Conservation (phyloP, 2,329 filamentous ascomycete genomes). For the Pestalotiopsis sp. region DNA sequence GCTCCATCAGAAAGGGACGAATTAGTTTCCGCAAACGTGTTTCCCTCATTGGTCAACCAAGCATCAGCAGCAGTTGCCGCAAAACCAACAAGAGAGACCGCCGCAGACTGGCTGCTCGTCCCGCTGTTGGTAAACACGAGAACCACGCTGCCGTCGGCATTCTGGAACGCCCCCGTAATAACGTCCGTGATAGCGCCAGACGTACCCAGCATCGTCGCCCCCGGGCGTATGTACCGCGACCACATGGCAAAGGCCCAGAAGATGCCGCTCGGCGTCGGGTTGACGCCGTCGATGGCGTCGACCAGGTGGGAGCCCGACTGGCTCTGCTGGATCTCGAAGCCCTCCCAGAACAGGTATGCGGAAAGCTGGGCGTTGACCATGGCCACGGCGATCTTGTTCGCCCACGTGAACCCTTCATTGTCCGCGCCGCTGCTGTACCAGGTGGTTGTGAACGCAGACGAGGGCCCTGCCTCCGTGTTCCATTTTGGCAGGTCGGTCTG, state of each 20-base stretch:
- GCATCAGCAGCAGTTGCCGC: conserved; percentile 15
- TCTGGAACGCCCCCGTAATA: conserved; percentile 23
- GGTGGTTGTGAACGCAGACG: conserved; percentile 33
- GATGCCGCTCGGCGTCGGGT: conserved; percentile 23
- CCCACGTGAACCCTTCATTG: conserved; percentile 40
- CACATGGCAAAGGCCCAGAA: conserved; percentile 29
- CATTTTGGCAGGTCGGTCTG: conserved; percentile 38
- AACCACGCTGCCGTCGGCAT: conserved; percentile 22
- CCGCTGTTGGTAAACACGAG: conserved; percentile 27
- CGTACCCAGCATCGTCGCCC: conserved; percentile 23
- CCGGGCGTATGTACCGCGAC: conserved; percentile 26
- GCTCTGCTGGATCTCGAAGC: conserved; percentile 30
- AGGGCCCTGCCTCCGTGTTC: conserved; percentile 49
- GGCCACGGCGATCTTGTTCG: conserved; percentile 40
- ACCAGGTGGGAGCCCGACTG: conserved; percentile 30
- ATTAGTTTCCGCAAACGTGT: conserved; percentile 14
- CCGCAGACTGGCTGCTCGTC: conserved; percentile 14
- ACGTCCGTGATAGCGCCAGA: conserved; percentile 22
- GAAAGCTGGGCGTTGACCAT: conserved; percentile 46
- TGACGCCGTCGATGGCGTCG: conserved; percentile 27
- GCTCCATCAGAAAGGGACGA: conserved; percentile 13
- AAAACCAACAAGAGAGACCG: conserved; percentile 17
- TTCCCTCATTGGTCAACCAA: conserved; percentile 20
- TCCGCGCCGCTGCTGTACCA: conserved; percentile 44
- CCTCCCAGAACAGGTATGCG: conserved; percentile 54